Conservation (phyloP, 345 rosid genomes). For the Salix arbutifolia region DNA sequence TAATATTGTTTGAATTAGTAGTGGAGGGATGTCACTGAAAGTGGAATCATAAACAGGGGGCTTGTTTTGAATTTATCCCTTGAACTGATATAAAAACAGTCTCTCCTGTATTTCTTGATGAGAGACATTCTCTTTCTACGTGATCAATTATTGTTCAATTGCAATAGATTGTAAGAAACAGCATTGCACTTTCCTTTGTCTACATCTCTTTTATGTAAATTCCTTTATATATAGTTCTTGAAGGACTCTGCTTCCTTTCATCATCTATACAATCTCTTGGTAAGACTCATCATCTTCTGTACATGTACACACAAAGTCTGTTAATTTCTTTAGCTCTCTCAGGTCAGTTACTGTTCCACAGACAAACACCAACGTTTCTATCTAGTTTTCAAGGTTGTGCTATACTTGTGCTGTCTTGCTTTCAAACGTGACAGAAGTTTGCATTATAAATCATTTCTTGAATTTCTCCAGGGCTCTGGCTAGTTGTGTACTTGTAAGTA, state of each 20-base stretch:
- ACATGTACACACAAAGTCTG: neutral
- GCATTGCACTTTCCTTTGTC: neutral
- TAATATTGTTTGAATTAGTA: neutral
- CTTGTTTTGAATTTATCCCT: neutral
- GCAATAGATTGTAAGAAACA: neutral
- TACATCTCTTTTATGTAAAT: neutral
- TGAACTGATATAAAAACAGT: neutral
- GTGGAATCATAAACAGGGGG: neutral
- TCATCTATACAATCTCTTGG: neutral
- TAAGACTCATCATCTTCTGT: neutral
- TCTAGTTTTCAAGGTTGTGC: neutral
- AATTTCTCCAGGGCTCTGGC: neutral
- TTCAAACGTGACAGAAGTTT: neutral
- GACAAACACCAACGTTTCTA: neutral
- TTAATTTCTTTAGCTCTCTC: neutral
- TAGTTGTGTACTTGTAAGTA: neutral
- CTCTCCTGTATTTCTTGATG: neutral
- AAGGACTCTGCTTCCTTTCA: neutral
- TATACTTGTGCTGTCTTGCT: neutral
- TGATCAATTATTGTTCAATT: neutral
- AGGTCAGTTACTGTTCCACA: neutral
- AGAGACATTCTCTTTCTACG: neutral
- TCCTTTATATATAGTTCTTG: neutral
- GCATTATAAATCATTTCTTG: neutral
- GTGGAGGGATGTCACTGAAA: neutral